A percentile compares a stretch with the other conserved stretches of the same genome.
Evolutionary conservation across 2,329 filamentous ascomycete species (phyloP).

Genomic region (Fusarium sp.): DNA sequence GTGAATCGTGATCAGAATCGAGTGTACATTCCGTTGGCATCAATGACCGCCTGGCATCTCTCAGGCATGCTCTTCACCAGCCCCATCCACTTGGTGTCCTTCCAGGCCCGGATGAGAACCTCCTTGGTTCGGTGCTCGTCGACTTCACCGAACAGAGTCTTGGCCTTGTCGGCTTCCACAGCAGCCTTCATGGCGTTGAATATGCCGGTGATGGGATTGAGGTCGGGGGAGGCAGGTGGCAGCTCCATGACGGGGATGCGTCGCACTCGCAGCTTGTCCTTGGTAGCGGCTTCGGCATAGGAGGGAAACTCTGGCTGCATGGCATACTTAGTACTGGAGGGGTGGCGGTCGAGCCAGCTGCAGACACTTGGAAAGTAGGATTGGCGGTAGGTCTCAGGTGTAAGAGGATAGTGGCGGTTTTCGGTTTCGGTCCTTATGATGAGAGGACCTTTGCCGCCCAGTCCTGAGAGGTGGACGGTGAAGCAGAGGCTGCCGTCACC

Average conservation of each 20-base stretch:
- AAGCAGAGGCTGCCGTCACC: not conserved
- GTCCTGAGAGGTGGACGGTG: slow-evolving; percentile 21
- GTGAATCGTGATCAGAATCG: slow-evolving; percentile 1
- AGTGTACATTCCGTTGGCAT: slow-evolving; percentile 29
- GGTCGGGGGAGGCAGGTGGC: slow-evolving; percentile 25
- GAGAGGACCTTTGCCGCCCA: slow-evolving; percentile 19
- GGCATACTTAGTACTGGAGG: slow-evolving; percentile 1
- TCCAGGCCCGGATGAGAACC: slow-evolving; percentile 10
- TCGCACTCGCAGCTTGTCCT: slow-evolving; percentile 5
- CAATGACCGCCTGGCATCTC: slow-evolving; percentile 32
- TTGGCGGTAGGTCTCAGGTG: slow-evolving; percentile 2
- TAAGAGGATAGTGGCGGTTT: not conserved
- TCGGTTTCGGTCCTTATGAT: slow-evolving; percentile 4
- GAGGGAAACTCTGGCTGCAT: slow-evolving; percentile 1
- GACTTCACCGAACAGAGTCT: slow-evolving; percentile 2
- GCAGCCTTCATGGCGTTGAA: slow-evolving; percentile 11
- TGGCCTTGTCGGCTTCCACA: slow-evolving; percentile 7
- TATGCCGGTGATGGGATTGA: slow-evolving; percentile 23
- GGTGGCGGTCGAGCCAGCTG: slow-evolving; percentile 15
- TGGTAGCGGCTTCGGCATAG: slow-evolving; percentile 4
- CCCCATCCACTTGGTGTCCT: not conserved
- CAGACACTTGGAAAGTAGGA: slow-evolving; percentile 3
- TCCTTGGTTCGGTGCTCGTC: not conserved
- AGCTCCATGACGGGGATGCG: slow-evolving; percentile 11
- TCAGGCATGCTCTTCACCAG: slow-evolving; percentile 23